Evolutionary conservation across 1,284 basidiomycete species (phyloP), one percentile per base, ranked within the genome.

Genomic region (Melanopsichium pennsylvanicum): DNA sequence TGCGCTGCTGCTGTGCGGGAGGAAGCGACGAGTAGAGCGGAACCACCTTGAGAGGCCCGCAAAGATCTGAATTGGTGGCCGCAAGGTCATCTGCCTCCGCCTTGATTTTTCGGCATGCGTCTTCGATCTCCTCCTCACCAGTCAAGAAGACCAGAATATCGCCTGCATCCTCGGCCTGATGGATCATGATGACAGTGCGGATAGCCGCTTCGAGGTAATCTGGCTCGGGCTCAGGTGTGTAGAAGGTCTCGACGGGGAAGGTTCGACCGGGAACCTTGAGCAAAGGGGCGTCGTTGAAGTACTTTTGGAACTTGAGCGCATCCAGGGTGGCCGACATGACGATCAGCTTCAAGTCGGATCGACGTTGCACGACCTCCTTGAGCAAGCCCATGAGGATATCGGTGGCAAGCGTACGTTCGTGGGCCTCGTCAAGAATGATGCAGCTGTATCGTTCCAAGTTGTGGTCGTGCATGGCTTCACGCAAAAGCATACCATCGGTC

Each of bases 271-370:
- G 94, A 6, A 99, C 93, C 80, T 94, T 93, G 84, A 98, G 92
- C 12, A 97, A 84, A 0, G 95, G 94, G 0, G 93, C 94, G 60
- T 91, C 84, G 54, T 88, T 88, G 81, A 97, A 98, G 85, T 97
- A 98, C 76, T 89, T 91, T 81, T 95, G 92, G 83, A 98, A 98
- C 82, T 98, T 98, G 78, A 90, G 86, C 0, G 95, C 92, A 77
- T 98, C 95, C 27, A 99, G 88, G 1, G 96, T 99, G 29, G 96
- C 96, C 36, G 91, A 93, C 96, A 98, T 98, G 85, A 99, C 86
- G 59, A 99, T 93, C 77, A 98, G 89, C 84, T 97, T 98, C 71
- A 99, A 88, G 80, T 97, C 95, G 1, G 87, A 75, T 35, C 96
- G 88, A 60, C 87, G 87, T 78, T 88, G 89, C 2, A 90, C 90